Percentiles rank a stretch among this genome's conserved stretches.
phyloP scores from a whole-genome alignment of 306 rosid genomes.

The Spatholobus suberectus region DNA sequence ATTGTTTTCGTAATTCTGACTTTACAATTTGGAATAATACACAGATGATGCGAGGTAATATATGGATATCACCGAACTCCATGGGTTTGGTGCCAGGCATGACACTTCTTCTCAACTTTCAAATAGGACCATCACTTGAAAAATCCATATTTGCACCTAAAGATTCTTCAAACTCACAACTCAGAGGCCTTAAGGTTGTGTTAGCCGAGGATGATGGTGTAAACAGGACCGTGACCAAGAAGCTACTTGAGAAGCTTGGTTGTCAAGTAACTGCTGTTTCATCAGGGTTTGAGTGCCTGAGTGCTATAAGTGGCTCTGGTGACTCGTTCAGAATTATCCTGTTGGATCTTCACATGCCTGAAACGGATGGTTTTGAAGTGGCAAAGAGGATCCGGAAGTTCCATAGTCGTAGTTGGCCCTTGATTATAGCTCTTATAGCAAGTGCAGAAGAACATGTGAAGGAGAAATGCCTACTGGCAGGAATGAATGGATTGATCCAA shows the following conservation, averaged over 20 bases:
- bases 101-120: slow-evolving; percentile 78
- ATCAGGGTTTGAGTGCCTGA: slow-evolving; percentile 75
- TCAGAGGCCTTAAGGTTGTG: slow-evolving; percentile 66
- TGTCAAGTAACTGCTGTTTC: slow-evolving; percentile 74
- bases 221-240: slow-evolving; percentile 75
- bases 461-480: slow-evolving; percentile 72
- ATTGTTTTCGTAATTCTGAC: slow-evolving; percentile 31
- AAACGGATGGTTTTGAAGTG: slow-evolving; percentile 83
- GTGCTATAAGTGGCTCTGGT: slow-evolving; percentile 50
- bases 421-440: slow-evolving; percentile 71
- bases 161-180: slow-evolving; percentile 49
- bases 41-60: slow-evolving; percentile 92
- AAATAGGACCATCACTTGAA: slow-evolving; percentile 50
- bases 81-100: slow-evolving; percentile 64
- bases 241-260: slow-evolving; percentile 82
- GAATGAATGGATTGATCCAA: slow-evolving; percentile 79
- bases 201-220: slow-evolving; percentile 71
- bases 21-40: slow-evolving; percentile 31
- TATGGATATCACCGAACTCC: slow-evolving; percentile 63
- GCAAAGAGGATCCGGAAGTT: slow-evolving; percentile 68
- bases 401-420: slow-evolving; percentile 64
- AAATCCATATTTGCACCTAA: slow-evolving; percentile 45
- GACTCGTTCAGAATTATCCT: slow-evolving; percentile 57
- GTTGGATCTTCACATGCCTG: slow-evolving; percentile 88
- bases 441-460: slow-evolving; percentile 70